Base-by-base conservation (phyloP, 2,329 filamentous ascomycete species). In the Colletotrichum lindemuthianum region DNA sequence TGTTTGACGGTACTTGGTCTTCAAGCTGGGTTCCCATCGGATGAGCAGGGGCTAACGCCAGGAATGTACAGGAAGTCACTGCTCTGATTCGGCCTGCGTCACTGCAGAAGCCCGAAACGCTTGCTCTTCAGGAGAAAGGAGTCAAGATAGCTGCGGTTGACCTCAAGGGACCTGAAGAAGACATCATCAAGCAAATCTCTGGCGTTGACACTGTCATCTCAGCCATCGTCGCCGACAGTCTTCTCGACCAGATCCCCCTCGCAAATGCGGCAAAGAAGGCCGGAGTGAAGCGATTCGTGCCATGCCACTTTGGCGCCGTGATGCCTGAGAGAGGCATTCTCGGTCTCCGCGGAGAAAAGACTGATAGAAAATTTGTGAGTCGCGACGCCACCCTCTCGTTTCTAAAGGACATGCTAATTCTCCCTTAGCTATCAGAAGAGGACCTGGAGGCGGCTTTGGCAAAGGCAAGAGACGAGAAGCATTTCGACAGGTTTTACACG, bases 241-340 rank as follows among this genome's bases (percentile, higher is more conserved):
- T 78, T 39, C 70, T 75, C 34, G 76, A 78, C 10, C 81, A 87
- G 65, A 78, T 82, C 9, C 75, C 75, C 2, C 75, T 86, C 2
- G 77, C 78, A 37, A 78, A 77, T 39, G 84, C 84, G 2, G 79
- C 81, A 2, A 82, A 84, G 67, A 74, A 75, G 50, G 81, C 79
- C 3, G 82, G 83, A 0, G 79, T 86, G 9, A 76, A 79, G 65
- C 79, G 85, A 47, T 87, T 85, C 67, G 77, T 86, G 36, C 84
- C 84, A 2, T 82, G 80, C 68, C 79, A 77, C 59, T 86, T 82
- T 59, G 78, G 77, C n/a, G 80, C 82, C 0, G 72, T 82, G 13
- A 73, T 77, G 1, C 79, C 82, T 1, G 43, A 51, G n/a, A 76
- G 79, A 0, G 80, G 79, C 7, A 67, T 74, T 6, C 68, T 74